Base-by-base conservation (phyloP, 371 early-diverging fungal genomes). In the Mucor piriformis region DNA sequence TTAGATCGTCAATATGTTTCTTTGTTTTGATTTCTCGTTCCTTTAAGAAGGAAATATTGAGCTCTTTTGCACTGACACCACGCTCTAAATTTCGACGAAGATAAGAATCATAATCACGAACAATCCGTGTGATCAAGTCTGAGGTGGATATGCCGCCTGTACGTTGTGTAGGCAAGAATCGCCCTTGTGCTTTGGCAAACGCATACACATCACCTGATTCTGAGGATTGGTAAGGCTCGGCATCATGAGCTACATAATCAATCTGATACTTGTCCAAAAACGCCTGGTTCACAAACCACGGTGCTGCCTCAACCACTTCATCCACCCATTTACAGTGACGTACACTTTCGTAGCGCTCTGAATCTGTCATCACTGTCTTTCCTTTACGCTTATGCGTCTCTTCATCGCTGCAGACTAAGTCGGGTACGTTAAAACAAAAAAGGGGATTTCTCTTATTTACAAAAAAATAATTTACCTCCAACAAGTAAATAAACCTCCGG, bases 171-270 rank as follows among this genome's bases (percentile, higher is more conserved):
- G 97, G 93, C 48, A 95, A 73, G 76, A 99, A 99, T 44, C 81
- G 83, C 6, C 94, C 95, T 63, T 87, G 87, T 8, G 80, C 80
- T 74, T 99, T 99, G 42, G 96, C 92, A 74, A 91, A 90, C 4
- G 90, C 89, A 70, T 99, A 99, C n/a, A 97, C 93, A 76, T 99
- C 99, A 44, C 89, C 89, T 15, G 81, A 71, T 43, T 91, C 94
- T 6, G 72, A 86, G 21, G 88, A 84, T 50, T 81, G 80, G 64
- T 99, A 99, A 2, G 97, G 96, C 12, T 94, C 88, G 58, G 94
- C 97, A 76, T 99, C 99, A 71, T 99, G 99, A 16, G 96, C 96
- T n/a, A 99, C 97, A 74, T 91, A 97, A 70, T 98, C 98, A 46
- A 99, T 96, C 67, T 85, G 61, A 64, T 99, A 92, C 65, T 85